These are phyloP conservation scores for Kuraishia hungarica DNA, from an alignment of 805 yeast species.

Conservation along the genomic window DNA sequence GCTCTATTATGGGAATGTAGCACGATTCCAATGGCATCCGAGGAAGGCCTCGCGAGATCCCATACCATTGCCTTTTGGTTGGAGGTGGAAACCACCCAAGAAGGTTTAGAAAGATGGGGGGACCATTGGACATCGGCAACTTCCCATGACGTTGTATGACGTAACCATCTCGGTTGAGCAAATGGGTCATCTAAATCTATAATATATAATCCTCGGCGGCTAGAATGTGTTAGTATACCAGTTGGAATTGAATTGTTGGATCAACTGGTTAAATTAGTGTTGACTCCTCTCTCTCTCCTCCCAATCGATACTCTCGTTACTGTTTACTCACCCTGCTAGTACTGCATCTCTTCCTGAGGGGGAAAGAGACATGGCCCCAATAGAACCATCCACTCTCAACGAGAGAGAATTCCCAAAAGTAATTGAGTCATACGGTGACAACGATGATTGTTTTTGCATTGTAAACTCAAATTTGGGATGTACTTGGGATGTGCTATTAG, in stretches of 20 bases:
- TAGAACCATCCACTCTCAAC: slow-evolving; percentile 82
- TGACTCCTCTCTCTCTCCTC: too few relatives aligned
- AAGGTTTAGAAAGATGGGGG: slow-evolving; percentile 76
- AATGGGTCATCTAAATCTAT: slow-evolving; percentile 96
- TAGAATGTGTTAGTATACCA: slow-evolving; percentile 4
- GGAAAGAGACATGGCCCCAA: slow-evolving; percentile 82
- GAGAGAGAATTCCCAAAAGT: slow-evolving; percentile 80
- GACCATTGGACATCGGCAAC: slow-evolving; percentile 99
- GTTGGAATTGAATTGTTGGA: not conserved
- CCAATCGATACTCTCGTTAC: too few relatives aligned
- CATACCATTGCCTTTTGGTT: slow-evolving; percentile 94
- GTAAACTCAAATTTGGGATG: not conserved
- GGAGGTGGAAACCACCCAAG: slow-evolving; percentile 90
- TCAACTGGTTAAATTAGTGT: too few relatives aligned
- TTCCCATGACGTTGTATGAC: slow-evolving; percentile 92
- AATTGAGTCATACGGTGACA: slow-evolving; percentile 31
- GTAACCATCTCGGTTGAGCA: slow-evolving; percentile 89
- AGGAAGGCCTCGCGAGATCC: slow-evolving; percentile 64
- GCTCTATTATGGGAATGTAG: slow-evolving; percentile 90
- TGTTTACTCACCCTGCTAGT: slow-evolving; percentile 53
- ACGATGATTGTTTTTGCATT: not conserved
- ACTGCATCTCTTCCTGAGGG: slow-evolving; percentile 93
- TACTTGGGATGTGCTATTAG: too few relatives aligned
- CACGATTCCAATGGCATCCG: slow-evolving; percentile 74
- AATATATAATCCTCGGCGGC: slow-evolving; percentile 72